Percentiles rank a stretch among this genome's conserved stretches.
phyloP scores from a whole-genome alignment of 371 early-diverging fungal genomes.

The Mortierella sp. region DNA sequence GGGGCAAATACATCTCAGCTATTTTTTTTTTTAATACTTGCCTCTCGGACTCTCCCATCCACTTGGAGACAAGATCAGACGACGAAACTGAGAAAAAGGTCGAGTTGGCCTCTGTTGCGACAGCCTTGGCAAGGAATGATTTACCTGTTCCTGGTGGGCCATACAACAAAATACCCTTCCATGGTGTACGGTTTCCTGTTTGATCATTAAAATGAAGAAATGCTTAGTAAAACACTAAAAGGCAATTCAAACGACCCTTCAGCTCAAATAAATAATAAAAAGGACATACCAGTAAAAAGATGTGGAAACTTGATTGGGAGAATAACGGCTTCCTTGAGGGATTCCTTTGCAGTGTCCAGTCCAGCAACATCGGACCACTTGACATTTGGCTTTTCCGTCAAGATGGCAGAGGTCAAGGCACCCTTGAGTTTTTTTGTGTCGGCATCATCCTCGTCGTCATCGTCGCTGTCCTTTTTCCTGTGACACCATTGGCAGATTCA shows the following conservation, averaged over 20 bases:
- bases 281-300: slow-evolving; percentile 84
- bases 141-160: slow-evolving; percentile 99
- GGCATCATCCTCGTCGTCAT: slow-evolving; percentile 84
- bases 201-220: neutral
- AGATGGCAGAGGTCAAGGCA: slow-evolving; percentile 80
- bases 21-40: slow-evolving; percentile 24
- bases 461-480: slow-evolving; percentile 64
- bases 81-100: slow-evolving; percentile 97
- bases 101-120: slow-evolving; percentile 96
- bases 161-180: slow-evolving; percentile 97
- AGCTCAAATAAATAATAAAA: neutral
- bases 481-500: slow-evolving; percentile 5
- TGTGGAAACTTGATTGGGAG: slow-evolving; percentile 98
- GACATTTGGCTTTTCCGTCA: slow-evolving; percentile 96
- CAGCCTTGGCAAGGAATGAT: slow-evolving; percentile 97
- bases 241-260: neutral
- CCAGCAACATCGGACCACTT: slow-evolving; percentile 99
- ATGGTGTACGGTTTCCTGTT: slow-evolving; percentile 92
- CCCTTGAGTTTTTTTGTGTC: slow-evolving; percentile 91
- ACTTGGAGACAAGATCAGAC: slow-evolving; percentile 96
- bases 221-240: neutral
- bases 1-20: neutral
- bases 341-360: slow-evolving; percentile 97
- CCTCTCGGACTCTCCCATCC: slow-evolving; percentile 98
- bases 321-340: slow-evolving; percentile 98